Evolutionary conservation across 2,329 filamentous ascomycete genomes (phyloP).

Genomic region (Colletotrichum siamense): DNA sequence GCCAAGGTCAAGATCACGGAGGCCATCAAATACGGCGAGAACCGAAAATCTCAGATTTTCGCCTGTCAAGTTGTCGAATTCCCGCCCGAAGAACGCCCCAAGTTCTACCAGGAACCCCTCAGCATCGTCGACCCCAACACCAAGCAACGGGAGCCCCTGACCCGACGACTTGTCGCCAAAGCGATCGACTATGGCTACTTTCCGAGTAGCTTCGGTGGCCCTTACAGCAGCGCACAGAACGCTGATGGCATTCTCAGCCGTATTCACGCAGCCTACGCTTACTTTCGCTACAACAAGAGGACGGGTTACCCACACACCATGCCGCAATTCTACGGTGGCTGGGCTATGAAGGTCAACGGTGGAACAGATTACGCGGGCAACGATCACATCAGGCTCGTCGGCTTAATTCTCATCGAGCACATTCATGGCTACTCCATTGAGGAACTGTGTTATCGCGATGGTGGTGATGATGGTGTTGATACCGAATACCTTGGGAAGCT

Average conservation of each 20-base stretch:
- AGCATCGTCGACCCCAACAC: too few species aligned
- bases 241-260: background rate
- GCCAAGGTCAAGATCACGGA: background rate
- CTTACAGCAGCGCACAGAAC: rapidly evolving
- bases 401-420: background rate
- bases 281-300: background rate
- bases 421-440: background rate
- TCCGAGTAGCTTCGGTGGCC: background rate
- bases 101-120: background rate
- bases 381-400: too few species aligned
- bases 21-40: background rate
- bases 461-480: too few species aligned
- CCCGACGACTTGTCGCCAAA: background rate
- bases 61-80: background rate
- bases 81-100: background rate
- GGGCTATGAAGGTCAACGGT: background rate
- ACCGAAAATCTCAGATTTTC: background rate
- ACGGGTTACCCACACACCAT: background rate
- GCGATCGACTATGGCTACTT: background rate
- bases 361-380: too few species aligned
- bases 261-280: background rate
- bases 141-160: background rate
- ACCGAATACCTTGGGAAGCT: too few species aligned
- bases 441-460: too few species aligned
- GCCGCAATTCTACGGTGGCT: background rate